These are phyloP conservation scores for Isoetes taiwanensis DNA, from an alignment of 75 land plant genomes.

Conservation along the genomic window DNA sequence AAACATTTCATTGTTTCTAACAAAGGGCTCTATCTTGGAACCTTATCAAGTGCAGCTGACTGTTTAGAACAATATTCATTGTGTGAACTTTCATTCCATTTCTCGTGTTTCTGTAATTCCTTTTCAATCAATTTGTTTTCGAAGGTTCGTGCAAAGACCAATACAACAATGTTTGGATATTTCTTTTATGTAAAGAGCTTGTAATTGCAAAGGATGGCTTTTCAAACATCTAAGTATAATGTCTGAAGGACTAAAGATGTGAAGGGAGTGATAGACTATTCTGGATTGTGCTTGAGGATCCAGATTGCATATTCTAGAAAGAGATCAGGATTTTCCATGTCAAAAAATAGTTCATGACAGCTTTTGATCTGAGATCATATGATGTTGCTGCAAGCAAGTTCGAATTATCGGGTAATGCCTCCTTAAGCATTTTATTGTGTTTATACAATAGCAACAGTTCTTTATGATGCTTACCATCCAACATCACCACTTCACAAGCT, in stretches of 20 bases:
- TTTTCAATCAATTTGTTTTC: constrained; percentile 67
- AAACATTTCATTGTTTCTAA: constrained; percentile 78
- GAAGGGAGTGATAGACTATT: constrained; percentile 67
- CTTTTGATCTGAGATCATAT: constrained; percentile 41
- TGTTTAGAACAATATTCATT: constrained; percentile 62
- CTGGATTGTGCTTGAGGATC: no score
- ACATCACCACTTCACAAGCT: constrained; percentile 78
- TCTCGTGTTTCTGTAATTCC: constrained; percentile 34
- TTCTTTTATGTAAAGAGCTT: constrained; percentile 64
- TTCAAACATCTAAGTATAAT: constrained; percentile 73
- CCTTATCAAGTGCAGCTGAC: constrained; percentile 56
- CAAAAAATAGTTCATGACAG: constrained; percentile 71
- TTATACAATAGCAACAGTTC: constrained; percentile 75
- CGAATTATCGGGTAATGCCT: constrained; percentile 66
- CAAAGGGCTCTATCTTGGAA: constrained; percentile 57
- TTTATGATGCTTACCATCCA: constrained; percentile 29
- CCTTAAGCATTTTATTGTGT: constrained; percentile 60
- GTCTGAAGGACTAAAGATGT: constrained; percentile 72
- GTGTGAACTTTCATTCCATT: constrained; percentile 73
- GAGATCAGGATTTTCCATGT: constrained; percentile 51
- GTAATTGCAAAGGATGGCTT: constrained; percentile 66
- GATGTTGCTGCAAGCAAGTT: constrained; percentile 31
- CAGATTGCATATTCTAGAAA: constrained; percentile 65
- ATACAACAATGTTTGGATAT: constrained; percentile 55
- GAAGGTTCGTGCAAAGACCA: constrained; percentile 42